phyloP scores from a whole-genome alignment of 257 asterid genomes.

The Rehmannia glutinosa region DNA sequence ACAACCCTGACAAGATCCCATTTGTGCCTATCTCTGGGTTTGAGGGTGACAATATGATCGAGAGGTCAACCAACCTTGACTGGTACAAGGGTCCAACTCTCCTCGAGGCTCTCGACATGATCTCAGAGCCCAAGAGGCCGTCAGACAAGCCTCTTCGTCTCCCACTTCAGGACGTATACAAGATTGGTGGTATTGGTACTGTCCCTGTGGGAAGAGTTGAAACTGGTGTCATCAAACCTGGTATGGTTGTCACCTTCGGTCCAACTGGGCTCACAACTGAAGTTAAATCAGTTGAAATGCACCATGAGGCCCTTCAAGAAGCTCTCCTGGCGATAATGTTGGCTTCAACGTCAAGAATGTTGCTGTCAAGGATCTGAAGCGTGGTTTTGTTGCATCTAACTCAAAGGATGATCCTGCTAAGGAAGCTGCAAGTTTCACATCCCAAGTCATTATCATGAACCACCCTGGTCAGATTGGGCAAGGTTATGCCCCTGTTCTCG shows the following conservation, averaged over 20 bases:
- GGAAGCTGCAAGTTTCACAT: too few species aligned
- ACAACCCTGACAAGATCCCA: slow-evolving; percentile 37
- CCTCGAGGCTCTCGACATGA: slow-evolving; percentile 39
- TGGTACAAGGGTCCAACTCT: slow-evolving; percentile 52
- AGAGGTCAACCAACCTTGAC: slow-evolving; percentile 38
- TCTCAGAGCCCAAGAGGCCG: slow-evolving; percentile 37
- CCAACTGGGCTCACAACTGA: slow-evolving; percentile 41
- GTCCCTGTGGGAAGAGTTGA: slow-evolving; percentile 41
- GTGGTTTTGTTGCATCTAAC: slow-evolving; percentile 41
- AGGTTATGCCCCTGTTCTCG: slow-evolving; percentile 41
- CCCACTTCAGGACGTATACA: slow-evolving; percentile 43
- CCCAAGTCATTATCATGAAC: slow-evolving; percentile 44
- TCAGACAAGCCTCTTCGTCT: slow-evolving; percentile 42
- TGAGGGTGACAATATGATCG: too few species aligned
- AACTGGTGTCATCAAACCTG: slow-evolving; percentile 33
- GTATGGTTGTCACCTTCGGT: slow-evolving; percentile 34
- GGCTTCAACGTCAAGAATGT: slow-evolving; percentile 43
- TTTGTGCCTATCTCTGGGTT: slow-evolving; percentile 41
- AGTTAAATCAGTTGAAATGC: slow-evolving; percentile 40
- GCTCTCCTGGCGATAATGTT: too few species aligned
- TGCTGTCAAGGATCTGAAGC: slow-evolving; percentile 40
- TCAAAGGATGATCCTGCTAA: too few species aligned
- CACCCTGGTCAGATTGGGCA: slow-evolving; percentile 41
- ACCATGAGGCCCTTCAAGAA: slow-evolving; percentile 34
- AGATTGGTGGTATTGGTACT: slow-evolving; percentile 45